phyloP scores from a whole-genome alignment of 164 flowering plant genomes.

The Paratinospora sagittata region DNA sequence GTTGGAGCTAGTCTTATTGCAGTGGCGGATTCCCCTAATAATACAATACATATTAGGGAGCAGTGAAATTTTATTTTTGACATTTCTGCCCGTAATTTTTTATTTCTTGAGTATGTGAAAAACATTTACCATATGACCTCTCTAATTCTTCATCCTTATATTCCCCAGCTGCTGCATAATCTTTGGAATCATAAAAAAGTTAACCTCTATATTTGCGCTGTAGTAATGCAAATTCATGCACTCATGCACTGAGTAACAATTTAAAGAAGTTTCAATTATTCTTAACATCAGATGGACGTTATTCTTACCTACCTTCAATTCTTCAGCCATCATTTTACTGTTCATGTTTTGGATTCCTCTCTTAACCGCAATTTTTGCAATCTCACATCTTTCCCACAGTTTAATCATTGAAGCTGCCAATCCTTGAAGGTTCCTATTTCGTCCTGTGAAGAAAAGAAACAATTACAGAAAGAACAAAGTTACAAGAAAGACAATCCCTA shows the following conservation, averaged over 20 bases:
- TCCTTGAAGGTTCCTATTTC: slow-evolving; percentile 89
- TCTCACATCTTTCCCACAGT: slow-evolving; percentile 96
- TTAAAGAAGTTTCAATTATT: neutral
- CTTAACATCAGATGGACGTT: neutral
- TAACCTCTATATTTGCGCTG: neutral
- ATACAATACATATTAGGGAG: no score
- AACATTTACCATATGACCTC: neutral
- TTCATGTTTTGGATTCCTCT: slow-evolving; percentile 92
- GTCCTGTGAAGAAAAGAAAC: slow-evolving; percentile 39
- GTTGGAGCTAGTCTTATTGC: no score
- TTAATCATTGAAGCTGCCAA: slow-evolving; percentile 78
- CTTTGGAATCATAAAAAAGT: neutral
- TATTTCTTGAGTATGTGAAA: neutral
- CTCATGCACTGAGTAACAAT: neutral
- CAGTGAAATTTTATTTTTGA: no score
- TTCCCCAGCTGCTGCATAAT: neutral
- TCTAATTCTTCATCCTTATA: neutral
- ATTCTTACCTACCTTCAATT: slow-evolving; percentile 56
- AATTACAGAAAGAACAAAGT: neutral
- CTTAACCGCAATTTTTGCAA: slow-evolving; percentile 91
- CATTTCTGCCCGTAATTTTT: no score
- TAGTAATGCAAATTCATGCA: neutral
- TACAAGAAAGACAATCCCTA: neutral
- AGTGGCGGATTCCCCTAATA: no score
- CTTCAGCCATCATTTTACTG: slow-evolving; percentile 88